Base-by-base conservation (phyloP, 305 asterid species). In the Fraxinus albicans region DNA sequence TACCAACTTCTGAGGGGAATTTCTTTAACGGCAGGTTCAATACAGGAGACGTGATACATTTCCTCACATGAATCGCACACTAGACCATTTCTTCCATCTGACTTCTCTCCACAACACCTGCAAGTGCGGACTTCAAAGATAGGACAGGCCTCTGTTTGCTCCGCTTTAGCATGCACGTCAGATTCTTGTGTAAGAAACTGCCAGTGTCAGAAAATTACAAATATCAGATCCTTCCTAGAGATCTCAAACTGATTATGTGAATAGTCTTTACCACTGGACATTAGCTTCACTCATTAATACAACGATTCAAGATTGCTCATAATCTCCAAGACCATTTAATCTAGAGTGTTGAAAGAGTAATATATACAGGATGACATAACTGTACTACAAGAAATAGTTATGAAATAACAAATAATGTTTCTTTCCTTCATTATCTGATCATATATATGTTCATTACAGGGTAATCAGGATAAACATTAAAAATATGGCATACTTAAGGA, bases 61-160 rank as follows among this genome's bases (percentile, higher is more conserved):
- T 89, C 94, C 79, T 96, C 99, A 9, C 99, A 94, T 2, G 96
- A 92, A 87, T 96, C 98, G 75, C 99, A 96, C 69, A 92, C 93
- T 77, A 96, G 90, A 86, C 92, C 86, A 72, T 88, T 88, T 83
- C 83, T 87, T 82, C 94, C 98, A 81, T 94, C 94, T 2, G 94
- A 91, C 79, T 88, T 90, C 82, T 88, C 91, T 78, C 91, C 86
- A 83, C 97, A 95, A 10, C 47, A 80, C 82, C 79, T 84, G 91
- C 98, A 94, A 31, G 91, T 82, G 82, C 86, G 87, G 77, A 84
- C 83, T 83, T 86, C 79, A 82, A 82, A 58, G 34, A 21, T 78
- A 15, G 80, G 77, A 80, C 82, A 63, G 35, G 78, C 79, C 76
- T 82, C 84, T 8, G 77, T 78, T 78, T n/a, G 83, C 80, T 87